These are phyloP conservation scores for Cercospora sojina DNA, from an alignment of 2,329 filamentous ascomycete species.

Conservation along the genomic window DNA sequence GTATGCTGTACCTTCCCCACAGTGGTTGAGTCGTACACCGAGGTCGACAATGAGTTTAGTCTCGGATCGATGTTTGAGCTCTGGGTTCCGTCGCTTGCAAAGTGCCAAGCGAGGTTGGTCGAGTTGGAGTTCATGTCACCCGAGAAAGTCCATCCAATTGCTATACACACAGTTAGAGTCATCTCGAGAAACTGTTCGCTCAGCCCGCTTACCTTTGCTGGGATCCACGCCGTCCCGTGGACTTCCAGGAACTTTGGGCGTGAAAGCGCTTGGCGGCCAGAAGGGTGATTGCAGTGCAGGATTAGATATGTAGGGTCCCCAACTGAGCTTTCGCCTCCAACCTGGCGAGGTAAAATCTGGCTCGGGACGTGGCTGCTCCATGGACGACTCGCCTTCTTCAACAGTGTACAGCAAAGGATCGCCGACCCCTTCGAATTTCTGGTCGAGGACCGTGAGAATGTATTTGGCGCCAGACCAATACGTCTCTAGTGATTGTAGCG, in stretches of 20 bases:
- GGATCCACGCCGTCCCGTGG: slow-evolving; percentile 48
- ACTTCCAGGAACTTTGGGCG: slow-evolving; percentile 41
- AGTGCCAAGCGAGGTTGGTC: slow-evolving; percentile 79
- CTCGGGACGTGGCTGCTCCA: slow-evolving; percentile 52
- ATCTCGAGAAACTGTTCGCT: slow-evolving; percentile 12
- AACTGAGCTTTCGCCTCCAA: slow-evolving; percentile 51
- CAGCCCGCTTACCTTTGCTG: slow-evolving; percentile 47
- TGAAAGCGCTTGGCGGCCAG: slow-evolving; percentile 25
- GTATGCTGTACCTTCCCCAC: slow-evolving; percentile 14
- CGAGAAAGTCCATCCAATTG: slow-evolving; percentile 82
- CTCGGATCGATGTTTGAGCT: slow-evolving; percentile 20
- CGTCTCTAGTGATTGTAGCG: slow-evolving; percentile 72
- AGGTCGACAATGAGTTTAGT: slow-evolving; percentile 20
- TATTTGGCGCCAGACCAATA: slow-evolving; percentile 89
- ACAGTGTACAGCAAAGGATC: slow-evolving; percentile 65
- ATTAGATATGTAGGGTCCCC: slow-evolving; percentile 43
- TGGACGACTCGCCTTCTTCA: slow-evolving; percentile 76
- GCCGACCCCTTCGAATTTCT: slow-evolving; percentile 82
- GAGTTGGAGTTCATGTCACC: slow-evolving; percentile 83
- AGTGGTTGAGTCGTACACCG: slow-evolving; percentile 14
- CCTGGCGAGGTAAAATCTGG: slow-evolving; percentile 53
- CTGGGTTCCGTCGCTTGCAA: slow-evolving; percentile 54
- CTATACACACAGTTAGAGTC: slow-evolving; percentile 9
- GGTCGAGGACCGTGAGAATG: slow-evolving; percentile 80
- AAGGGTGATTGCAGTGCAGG: slow-evolving; percentile 23